Conservation (phyloP, 805 yeast genomes). For the Kodamaea kaohsiungensis region DNA sequence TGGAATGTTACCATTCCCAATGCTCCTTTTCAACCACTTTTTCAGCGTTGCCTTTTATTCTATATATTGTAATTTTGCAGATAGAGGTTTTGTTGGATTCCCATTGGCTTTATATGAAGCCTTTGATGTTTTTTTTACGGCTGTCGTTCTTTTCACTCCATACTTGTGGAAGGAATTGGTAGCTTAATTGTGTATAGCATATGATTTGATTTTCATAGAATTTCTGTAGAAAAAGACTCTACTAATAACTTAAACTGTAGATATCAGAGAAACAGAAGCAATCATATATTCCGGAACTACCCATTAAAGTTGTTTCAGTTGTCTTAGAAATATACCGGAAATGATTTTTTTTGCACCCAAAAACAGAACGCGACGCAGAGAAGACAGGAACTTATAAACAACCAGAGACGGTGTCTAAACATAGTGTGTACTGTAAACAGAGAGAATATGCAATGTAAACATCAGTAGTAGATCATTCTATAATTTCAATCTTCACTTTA, state of each 20-base stretch:
- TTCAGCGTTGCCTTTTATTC: constrained; percentile 88
- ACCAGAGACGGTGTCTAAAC: too few species aligned
- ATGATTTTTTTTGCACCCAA: not conserved
- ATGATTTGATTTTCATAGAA: not conserved
- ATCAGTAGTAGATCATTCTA: not conserved
- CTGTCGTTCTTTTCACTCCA: constrained; percentile 79
- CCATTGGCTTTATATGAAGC: constrained; percentile 74
- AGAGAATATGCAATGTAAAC: not conserved
- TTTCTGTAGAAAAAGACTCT: too few species aligned
- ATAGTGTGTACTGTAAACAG: too few species aligned
- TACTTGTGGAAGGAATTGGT: constrained; percentile 57
- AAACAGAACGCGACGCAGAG: not conserved
- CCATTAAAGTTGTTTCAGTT: too few species aligned
- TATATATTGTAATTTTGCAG: constrained; percentile 64
- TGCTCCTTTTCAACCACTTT: constrained; percentile 77
- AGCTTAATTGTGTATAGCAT: not conserved
- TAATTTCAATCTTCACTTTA: not conserved
- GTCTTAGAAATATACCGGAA: too few species aligned
- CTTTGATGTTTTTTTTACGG: constrained; percentile 67
- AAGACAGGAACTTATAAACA: not conserved
- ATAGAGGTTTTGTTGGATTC: constrained; percentile 63
- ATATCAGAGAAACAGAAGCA: too few species aligned
- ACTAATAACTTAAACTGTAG: too few species aligned
- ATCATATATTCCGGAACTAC: too few species aligned
- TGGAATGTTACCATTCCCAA: constrained; percentile 79